Conservation (phyloP, 139 green algal genomes). For the Coccomyxa sp. region DNA sequence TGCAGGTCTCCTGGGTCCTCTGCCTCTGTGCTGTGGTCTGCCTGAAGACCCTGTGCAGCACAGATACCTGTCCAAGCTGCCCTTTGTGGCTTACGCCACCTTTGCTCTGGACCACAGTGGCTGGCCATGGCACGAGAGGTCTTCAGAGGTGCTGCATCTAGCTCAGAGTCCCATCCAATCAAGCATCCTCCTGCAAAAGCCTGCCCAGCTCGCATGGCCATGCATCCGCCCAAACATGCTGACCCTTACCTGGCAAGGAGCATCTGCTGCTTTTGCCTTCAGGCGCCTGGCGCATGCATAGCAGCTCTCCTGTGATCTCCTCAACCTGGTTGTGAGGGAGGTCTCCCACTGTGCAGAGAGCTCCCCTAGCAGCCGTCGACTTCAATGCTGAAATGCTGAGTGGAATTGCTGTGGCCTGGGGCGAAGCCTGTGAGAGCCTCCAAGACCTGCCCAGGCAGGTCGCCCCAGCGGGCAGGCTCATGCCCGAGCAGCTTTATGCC, state of each 20-base stretch:
- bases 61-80: background rate
- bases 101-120: background rate
- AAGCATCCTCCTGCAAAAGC: background rate
- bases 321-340: too few species aligned
- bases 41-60: background rate
- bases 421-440: too few species aligned
- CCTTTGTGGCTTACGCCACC: background rate
- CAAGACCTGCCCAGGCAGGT: too few species aligned
- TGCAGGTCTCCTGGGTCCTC: background rate
- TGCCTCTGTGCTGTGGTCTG: background rate
- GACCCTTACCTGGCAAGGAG: background rate
- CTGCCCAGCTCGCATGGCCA: background rate
- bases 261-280: too few species aligned
- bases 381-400: too few species aligned
- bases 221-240: background rate
- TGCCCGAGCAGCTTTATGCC: too few species aligned
- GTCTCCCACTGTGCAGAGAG: too few species aligned
- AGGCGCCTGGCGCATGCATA: too few species aligned
- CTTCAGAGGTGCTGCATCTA: conserved; percentile 8
- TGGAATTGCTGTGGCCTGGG: too few species aligned
- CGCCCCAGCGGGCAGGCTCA: too few species aligned
- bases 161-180: conserved; percentile 1
- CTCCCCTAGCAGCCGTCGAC: too few species aligned
- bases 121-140: background rate
- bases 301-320: too few species aligned